A percentile compares a stretch with the other conserved stretches of the same genome.
phyloP scores from a whole-genome alignment of 2,329 filamentous ascomycete species.

The Berkeleyomyces basicola region DNA sequence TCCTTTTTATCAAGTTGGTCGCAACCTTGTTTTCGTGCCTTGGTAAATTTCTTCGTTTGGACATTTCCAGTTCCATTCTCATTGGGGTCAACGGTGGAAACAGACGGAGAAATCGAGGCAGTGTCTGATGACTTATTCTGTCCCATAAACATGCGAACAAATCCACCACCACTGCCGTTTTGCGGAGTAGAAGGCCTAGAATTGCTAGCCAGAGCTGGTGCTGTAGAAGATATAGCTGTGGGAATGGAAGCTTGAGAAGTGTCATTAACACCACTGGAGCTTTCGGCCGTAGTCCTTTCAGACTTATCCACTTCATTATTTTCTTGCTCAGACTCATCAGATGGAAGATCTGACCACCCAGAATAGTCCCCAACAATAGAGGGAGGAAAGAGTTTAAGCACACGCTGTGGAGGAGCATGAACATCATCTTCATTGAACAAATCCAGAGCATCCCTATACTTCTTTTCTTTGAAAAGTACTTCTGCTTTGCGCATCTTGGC shows the following conservation, averaged over 20 bases:
- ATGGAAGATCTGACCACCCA: constrained; percentile 29
- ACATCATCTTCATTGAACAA: constrained; percentile 74
- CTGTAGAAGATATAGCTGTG: not conserved
- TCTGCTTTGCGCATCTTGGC: constrained; percentile 89
- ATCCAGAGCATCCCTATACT: constrained; percentile 73
- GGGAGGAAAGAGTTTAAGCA: constrained; percentile 69
- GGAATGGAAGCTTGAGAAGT: not conserved
- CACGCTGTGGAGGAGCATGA: constrained; percentile 73
- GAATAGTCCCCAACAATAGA: constrained; percentile 72
- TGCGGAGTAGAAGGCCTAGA: constrained; percentile 10
- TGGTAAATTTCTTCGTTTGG: constrained; percentile 18
- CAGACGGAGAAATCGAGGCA: constrained; percentile 24
- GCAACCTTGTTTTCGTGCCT: constrained; percentile 31
- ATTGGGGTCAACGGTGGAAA: constrained; percentile 32
- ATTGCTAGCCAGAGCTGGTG: not conserved
- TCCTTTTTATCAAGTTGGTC: constrained; percentile 60
- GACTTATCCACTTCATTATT: constrained; percentile 15
- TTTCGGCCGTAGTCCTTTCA: constrained; percentile 15
- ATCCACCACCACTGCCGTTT: constrained; percentile 24
- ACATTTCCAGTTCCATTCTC: constrained; percentile 34
- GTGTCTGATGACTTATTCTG: constrained; percentile 11
- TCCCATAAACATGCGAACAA: constrained; percentile 38
- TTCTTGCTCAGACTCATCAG: constrained; percentile 27
- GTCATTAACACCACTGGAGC: not conserved
- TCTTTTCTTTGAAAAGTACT: constrained; percentile 61